Evolutionary conservation across 495 filamentous ascomycete genomes (phyloP).

Genomic region (Viridothelium virens): DNA sequence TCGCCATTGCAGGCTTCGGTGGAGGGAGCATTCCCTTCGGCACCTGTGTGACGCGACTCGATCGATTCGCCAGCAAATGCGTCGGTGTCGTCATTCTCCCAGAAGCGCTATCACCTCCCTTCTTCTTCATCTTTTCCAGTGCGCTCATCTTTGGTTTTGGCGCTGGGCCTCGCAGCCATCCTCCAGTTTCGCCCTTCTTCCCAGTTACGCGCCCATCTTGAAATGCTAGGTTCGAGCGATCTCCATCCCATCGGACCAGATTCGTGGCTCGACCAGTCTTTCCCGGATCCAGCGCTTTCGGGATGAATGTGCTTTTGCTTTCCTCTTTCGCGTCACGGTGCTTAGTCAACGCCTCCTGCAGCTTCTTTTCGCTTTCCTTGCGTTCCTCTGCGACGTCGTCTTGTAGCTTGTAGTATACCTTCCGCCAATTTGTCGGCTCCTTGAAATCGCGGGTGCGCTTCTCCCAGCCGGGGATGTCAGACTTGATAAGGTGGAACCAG

Average conservation of each 20-base stretch:
- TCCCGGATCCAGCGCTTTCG: conserved; percentile 1
- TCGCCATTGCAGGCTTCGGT: not conserved
- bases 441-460: conserved; percentile 49
- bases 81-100: conserved; percentile 9
- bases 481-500: conserved; percentile 61
- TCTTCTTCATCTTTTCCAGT: not conserved
- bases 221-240: not conserved
- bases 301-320: conserved; percentile 8
- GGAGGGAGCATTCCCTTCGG: conserved; percentile 2
- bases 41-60: conserved; percentile 7
- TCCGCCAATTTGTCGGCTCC: conserved; percentile 53
- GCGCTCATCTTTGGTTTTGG: not conserved
- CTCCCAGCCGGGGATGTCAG: conserved; percentile 57
- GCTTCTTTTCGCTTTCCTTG: not conserved
- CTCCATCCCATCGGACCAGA: conserved; percentile 8
- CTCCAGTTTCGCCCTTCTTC: not conserved
- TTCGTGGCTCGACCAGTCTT: not conserved
- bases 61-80: conserved; percentile 5
- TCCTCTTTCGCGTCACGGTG: not conserved
- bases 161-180: not conserved
- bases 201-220: not conserved
- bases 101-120: not conserved
- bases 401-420: conserved; percentile 45
- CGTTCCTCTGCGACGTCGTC: conserved; percentile 11
- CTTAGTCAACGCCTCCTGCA: conserved; percentile 2